Evolutionary conservation across 2,329 filamentous ascomycete species (phyloP).

Genomic region (Periconia macrospinosa): DNA sequence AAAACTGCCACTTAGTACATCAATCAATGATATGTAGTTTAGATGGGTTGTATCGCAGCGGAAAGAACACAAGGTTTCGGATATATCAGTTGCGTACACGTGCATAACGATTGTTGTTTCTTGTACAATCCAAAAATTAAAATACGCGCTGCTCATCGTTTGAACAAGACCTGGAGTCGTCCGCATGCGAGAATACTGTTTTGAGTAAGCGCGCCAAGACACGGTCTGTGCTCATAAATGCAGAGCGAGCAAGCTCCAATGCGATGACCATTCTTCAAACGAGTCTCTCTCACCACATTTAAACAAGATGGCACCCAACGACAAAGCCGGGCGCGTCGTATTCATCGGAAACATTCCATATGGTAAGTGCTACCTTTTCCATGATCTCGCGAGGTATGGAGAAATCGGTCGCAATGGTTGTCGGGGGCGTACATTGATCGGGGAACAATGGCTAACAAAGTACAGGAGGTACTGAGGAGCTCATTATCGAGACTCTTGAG

Average conservation of each 20-base stretch:
- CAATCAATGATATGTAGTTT: too few relatives aligned
- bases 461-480: constrained; percentile 88
- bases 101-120: too few relatives aligned
- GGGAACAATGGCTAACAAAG: constrained; percentile 1
- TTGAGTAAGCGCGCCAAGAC: not conserved
- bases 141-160: too few relatives aligned
- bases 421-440: not conserved
- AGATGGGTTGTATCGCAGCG: too few relatives aligned
- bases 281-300: not conserved
- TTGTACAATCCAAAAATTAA: too few relatives aligned
- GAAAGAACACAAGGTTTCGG: too few relatives aligned
- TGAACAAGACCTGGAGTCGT: too few relatives aligned
- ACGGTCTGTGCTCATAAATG: not conserved
- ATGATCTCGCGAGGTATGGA: not conserved
- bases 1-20: too few relatives aligned
- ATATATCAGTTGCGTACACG: too few relatives aligned
- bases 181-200: not conserved
- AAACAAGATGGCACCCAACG: constrained; percentile 45
- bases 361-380: constrained; percentile 52
- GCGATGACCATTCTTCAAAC: not conserved
- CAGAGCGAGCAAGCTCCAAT: not conserved
- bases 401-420: not conserved
- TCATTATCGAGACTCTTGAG: constrained; percentile 91
- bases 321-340: constrained; percentile 75
- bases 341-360: constrained; percentile 89